Conservation (phyloP, 768 basidiomycete genomes). For the Cystobasidium tubakii region DNA sequence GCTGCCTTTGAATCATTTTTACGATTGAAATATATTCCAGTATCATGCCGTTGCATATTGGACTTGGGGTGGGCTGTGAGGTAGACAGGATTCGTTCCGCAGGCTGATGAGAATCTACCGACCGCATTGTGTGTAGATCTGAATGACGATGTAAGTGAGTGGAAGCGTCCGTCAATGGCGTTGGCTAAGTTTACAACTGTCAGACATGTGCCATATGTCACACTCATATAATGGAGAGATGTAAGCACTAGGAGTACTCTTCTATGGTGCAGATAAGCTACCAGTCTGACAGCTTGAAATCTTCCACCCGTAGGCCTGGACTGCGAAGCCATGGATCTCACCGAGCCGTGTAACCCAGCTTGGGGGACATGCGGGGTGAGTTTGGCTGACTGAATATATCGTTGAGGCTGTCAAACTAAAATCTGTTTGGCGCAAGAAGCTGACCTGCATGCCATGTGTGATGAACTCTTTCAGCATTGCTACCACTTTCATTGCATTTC, state of each 20-base stretch:
- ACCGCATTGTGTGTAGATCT: not conserved
- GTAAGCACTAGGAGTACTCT: conserved; percentile 55
- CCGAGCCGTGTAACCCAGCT: conserved; percentile 92
- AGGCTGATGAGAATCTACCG: not conserved
- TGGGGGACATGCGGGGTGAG: conserved; percentile 98
- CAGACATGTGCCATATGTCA: conserved; percentile 85
- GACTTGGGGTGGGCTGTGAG: conserved; percentile 67
- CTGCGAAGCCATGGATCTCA: conserved; percentile 96
- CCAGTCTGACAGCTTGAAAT: too few relatives aligned
- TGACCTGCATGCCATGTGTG: not conserved
- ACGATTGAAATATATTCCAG: conserved; percentile 52
- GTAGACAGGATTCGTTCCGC: not conserved
- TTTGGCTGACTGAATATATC: conserved; percentile 27
- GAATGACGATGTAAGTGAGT: conserved; percentile 48
- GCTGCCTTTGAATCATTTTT: not conserved
- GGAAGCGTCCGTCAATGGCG: conserved; percentile 3
- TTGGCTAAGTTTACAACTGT: not conserved
- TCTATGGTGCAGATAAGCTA: too few relatives aligned
- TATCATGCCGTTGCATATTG: conserved; percentile 98
- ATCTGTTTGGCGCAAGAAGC: too few relatives aligned
- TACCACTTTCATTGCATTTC: conserved; percentile 99
- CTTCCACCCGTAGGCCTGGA: conserved; percentile 98
- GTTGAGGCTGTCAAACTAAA: too few relatives aligned
- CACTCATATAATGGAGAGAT: conserved; percentile 99
- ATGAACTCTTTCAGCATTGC: conserved; percentile 63